Evolutionary conservation across 129 eudicot species (phyloP).

Genomic region (Kitagawia praeruptora): DNA sequence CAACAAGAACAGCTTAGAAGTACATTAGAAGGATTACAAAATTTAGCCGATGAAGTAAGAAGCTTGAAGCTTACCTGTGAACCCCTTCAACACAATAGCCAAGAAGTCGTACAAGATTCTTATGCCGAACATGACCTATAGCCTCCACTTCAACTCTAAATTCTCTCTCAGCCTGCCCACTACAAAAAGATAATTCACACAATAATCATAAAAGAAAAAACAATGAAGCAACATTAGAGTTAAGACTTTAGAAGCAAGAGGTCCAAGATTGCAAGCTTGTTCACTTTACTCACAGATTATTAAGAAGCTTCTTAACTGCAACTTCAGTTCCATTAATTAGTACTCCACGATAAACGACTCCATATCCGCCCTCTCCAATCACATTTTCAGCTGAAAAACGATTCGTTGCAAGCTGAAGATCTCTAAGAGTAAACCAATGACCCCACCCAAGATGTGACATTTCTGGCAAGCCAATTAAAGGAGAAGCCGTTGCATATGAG

Average conservation of each 20-base stretch:
- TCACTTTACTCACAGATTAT: conserved; percentile 63
- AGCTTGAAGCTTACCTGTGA: conserved; percentile 49
- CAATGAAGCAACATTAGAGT: not conserved
- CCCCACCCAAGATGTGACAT: conserved; percentile 98
- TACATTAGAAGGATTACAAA: not conserved
- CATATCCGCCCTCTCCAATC: conserved; percentile 98
- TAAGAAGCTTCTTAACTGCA: conserved; percentile 90
- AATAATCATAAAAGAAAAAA: conserved; percentile 7
- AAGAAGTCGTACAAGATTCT: conserved; percentile 91
- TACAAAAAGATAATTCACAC: conserved; percentile 18
- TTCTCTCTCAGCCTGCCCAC: conserved; percentile 98
- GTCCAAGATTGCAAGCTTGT: not conserved
- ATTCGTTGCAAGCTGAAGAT: conserved; percentile 79
- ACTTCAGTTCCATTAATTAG: conserved; percentile 82
- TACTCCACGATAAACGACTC: conserved; percentile 72
- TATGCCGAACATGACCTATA: conserved; percentile 95
- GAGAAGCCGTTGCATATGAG: conserved; percentile 60
- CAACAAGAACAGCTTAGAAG: not conserved
- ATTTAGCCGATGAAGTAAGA: not conserved
- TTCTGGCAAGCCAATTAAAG: conserved; percentile 85
- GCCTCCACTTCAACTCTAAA: conserved; percentile 98
- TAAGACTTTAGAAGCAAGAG: not conserved
- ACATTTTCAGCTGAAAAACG: conserved; percentile 65
- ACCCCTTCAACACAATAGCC: conserved; percentile 97
- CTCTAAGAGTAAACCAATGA: conserved; percentile 94